phyloP scores from a whole-genome alignment of 306 rosid genomes.

The Vachellia pachyceras region DNA sequence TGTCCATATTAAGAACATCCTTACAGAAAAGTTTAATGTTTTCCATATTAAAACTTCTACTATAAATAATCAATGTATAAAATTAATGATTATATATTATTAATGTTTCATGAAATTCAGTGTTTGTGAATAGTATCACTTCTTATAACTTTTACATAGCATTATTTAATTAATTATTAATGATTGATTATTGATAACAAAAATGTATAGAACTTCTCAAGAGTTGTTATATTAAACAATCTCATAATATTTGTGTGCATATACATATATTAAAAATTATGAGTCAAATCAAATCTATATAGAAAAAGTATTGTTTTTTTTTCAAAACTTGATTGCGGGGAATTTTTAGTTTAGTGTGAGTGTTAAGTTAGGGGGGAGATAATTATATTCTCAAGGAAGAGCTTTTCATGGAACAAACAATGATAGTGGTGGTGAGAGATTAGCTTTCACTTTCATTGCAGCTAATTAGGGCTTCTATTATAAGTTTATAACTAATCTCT shows the following conservation, averaged over 20 bases:
- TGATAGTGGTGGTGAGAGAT: constrained; percentile 15
- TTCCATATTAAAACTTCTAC: background rate
- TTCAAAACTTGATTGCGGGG: background rate
- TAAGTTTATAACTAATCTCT: constrained; percentile 21
- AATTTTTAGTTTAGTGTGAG: background rate
- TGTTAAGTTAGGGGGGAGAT: constrained; percentile 34
- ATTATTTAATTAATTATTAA: background rate
- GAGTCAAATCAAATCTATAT: background rate
- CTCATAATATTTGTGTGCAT: background rate
- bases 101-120: background rate
- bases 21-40: background rate
- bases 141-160: background rate
- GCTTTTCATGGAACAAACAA: constrained; percentile 7
- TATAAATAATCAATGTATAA: background rate
- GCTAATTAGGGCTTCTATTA: constrained; percentile 24
- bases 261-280: no score
- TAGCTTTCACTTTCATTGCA: constrained; percentile 46
- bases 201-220: background rate
- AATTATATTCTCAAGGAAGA: constrained; percentile 18
- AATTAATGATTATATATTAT: no score
- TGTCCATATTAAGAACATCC: background rate
- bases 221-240: background rate
- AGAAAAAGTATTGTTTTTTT: background rate
- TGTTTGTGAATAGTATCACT: background rate
- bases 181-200: background rate